Percentiles rank a stretch among this genome's conserved stretches.
Evolutionary conservation across 208 protist species (phyloP).

Genomic region (Acanthamoeba royreba): DNA sequence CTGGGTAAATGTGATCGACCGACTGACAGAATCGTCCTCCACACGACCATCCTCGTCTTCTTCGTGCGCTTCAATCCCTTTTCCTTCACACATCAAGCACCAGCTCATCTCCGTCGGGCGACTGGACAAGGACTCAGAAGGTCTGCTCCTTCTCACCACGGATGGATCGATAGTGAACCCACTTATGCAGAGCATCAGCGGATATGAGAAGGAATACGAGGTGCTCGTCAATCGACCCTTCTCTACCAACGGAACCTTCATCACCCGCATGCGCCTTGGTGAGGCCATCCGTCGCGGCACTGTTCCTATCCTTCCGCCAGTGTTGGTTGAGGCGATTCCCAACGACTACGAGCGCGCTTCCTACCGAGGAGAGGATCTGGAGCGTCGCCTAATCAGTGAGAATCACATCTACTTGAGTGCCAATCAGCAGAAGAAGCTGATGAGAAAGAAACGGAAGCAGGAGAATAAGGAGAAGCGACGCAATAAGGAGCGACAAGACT

Average conservation of each 20-base stretch:
- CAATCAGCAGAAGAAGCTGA: not conserved
- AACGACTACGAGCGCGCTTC: not conserved
- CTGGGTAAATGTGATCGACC: not conserved
- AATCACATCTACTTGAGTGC: not conserved
- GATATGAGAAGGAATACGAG: conserved; percentile 5
- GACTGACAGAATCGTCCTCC: not conserved
- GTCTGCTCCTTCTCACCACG: not conserved
- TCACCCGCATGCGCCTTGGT: not conserved
- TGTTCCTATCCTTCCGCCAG: not conserved
- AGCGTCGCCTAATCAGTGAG: not conserved
- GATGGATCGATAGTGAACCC: not conserved
- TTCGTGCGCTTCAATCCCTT: not conserved
- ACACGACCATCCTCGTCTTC: not conserved
- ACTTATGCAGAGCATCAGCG: not conserved
- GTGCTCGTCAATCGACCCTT: not conserved
- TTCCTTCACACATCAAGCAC: not conserved
- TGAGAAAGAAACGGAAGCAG: not conserved
- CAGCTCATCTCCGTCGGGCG: not conserved
- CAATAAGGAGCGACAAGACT: no score
- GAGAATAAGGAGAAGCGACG: not conserved
- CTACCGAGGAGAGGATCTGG: not conserved
- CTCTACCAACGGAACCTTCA: not conserved
- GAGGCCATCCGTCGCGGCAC: not conserved
- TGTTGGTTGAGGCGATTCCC: not conserved
- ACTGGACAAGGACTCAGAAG: not conserved